Evolutionary conservation across 257 asterid genomes (phyloP).

Genomic region (Coffea canephora): DNA sequence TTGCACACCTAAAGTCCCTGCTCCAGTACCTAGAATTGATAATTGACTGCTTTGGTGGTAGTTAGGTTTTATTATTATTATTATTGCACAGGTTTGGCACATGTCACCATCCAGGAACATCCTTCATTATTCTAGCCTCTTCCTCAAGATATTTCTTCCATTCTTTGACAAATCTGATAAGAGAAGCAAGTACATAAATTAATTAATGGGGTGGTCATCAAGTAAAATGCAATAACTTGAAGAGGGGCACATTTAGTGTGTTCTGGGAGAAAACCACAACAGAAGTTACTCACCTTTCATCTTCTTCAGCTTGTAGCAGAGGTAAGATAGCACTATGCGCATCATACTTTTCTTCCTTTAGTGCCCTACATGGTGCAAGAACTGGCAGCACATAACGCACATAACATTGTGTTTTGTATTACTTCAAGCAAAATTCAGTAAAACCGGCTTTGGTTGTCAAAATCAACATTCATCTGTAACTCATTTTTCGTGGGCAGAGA

Average conservation of each 20-base stretch:
- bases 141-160: slow-evolving; percentile 82
- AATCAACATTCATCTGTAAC: too few species aligned
- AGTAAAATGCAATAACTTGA: background rate
- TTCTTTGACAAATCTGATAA: slow-evolving; percentile 63
- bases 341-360: slow-evolving; percentile 79
- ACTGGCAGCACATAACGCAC: background rate
- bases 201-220: background rate
- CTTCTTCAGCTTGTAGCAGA: slow-evolving; percentile 86
- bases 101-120: slow-evolving; percentile 57
- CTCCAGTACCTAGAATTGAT: too few species aligned
- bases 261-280: background rate
- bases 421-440: background rate
- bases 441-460: background rate
- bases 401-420: background rate
- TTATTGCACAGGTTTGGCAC: too few species aligned
- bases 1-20: too few species aligned
- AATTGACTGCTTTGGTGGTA: too few species aligned
- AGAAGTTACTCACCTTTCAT: slow-evolving; percentile 54
- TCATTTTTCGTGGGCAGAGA: background rate
- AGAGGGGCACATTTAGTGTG: background rate
- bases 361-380: slow-evolving; percentile 41
- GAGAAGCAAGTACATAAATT: background rate
- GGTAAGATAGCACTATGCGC: slow-evolving; percentile 74
- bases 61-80: too few species aligned
- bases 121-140: slow-evolving; percentile 92